Evolutionary conservation across 805 yeast genomes (phyloP).

Genomic region (Starmerella davenportii): DNA sequence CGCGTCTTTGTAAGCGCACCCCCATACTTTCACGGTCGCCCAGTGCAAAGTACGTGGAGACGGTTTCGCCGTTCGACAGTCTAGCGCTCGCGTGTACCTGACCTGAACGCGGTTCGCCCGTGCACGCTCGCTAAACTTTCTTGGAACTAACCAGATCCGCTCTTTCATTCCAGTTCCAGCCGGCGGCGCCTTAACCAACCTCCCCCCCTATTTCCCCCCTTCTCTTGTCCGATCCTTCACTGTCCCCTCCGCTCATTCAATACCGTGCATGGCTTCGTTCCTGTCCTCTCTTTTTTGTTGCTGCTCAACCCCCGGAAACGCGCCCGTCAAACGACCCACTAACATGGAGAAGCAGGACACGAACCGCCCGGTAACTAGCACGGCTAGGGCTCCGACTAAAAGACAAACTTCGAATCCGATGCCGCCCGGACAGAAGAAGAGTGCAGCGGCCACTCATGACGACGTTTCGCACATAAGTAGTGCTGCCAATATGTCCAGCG

Average conservation of each 20-base stretch:
- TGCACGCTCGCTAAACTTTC: too few relatives aligned
- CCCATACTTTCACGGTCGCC: too few relatives aligned
- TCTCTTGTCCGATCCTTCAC: slow-evolving; percentile 1
- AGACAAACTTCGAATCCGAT: neutral
- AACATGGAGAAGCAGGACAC: neutral
- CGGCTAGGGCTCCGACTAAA: neutral
- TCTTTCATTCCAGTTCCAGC: too few relatives aligned
- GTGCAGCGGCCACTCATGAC: neutral
- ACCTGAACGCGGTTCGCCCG: too few relatives aligned
- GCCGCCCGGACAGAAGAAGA: neutral
- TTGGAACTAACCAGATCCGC: neutral
- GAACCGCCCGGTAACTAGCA: neutral
- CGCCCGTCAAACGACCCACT: neutral
- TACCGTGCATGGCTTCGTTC: neutral
- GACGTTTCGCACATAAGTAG: too few relatives aligned
- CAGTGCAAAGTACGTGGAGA: too few relatives aligned
- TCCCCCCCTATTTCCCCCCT: too few relatives aligned
- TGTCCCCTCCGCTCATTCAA: neutral
- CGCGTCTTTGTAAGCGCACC: too few relatives aligned
- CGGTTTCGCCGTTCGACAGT: too few relatives aligned
- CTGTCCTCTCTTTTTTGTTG: slow-evolving; percentile 1
- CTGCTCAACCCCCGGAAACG: neutral
- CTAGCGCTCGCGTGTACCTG: too few relatives aligned
- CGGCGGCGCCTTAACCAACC: too few relatives aligned
- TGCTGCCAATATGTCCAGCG: too few relatives aligned